These are phyloP conservation scores for Suillus ampliporus DNA, from an alignment of 768 basidiomycete species.

Conservation along the genomic window DNA sequence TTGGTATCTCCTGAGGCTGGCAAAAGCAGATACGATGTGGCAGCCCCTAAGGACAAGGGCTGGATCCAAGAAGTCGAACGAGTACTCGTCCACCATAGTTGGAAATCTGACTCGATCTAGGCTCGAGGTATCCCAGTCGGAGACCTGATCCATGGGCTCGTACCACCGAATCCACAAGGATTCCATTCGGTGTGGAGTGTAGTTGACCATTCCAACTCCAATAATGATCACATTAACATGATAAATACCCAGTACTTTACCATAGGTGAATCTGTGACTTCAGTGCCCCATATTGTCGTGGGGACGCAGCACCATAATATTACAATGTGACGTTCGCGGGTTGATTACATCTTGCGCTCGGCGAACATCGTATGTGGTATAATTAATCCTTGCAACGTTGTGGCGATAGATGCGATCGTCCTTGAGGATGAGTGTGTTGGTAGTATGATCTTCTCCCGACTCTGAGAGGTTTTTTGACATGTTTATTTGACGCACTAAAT, in stretches of 20 bases:
- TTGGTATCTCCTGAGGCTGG: neutral
- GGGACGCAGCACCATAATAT: neutral
- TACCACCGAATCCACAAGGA: conserved; percentile 10
- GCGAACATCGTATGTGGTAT: conserved; percentile 5
- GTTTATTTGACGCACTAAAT: neutral
- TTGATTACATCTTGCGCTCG: neutral
- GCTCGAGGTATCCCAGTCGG: neutral
- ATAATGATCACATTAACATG: conserved; percentile 5
- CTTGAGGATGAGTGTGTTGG: conserved; percentile 27
- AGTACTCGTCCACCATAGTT: neutral
- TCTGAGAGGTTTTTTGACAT: neutral
- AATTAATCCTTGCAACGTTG: neutral
- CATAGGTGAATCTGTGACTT: neutral
- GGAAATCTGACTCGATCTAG: conserved; percentile 3
- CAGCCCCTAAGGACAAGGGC: neutral
- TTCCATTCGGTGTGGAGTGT: neutral
- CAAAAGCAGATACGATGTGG: neutral
- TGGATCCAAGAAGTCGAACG: conserved; percentile 12
- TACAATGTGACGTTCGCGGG: neutral
- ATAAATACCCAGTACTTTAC: conserved; percentile 9
- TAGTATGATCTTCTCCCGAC: conserved; percentile 41
- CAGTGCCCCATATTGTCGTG: neutral
- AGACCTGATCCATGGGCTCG: neutral
- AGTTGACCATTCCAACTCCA: neutral
- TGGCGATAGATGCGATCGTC: neutral